Base-by-base conservation (phyloP, 805 yeast species). In the Schwanniomyces occidentalis region DNA sequence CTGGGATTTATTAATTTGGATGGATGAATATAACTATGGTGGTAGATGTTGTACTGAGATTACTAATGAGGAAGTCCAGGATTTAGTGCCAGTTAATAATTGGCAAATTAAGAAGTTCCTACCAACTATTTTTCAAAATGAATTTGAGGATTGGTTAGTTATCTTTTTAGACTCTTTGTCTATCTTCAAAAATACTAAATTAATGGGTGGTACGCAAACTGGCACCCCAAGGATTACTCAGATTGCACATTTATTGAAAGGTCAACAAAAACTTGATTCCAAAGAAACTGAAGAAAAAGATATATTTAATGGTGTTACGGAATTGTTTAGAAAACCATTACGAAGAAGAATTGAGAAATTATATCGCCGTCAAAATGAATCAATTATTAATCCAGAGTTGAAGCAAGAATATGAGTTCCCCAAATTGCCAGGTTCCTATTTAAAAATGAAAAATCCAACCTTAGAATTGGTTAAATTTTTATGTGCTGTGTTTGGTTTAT, bases 1-100 rank as follows among this genome's bases (percentile, higher is more conserved):
- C 53, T 93, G 99, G 99, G 97, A 93, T 56, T 52, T 83, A n/a
- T 64, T 93, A 44, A 64, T 93, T 2, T 95, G 97, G 98, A 85
- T 91, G 95, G 96, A 93, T 55, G 81, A 83, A 47, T 78, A 76
- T 49, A 93, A 93, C 52, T 89, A 72, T 58, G 85, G 95, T 27
- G 99, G 99, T 5, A 58, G 80, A 32, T 67, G 66, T 40, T 75
- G 80, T 48, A 49, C 51, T 13, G 65, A 66, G 35, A 73, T 77
- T 32, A 59, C 69, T 4, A 68, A 61, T 34, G 65, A 63, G 3
- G 73, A 69, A 12, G 49, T 58, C 4, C 80, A 74, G 45, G 58
- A 62, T 18, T 56, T 76, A 40, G 56, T 57, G 8, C 80, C 85
- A 1, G 70, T 61, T 31, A 74, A 75, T 38, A 61, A 79, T 31